Evolutionary conservation across 2,329 filamentous ascomycete genomes (phyloP).

Genomic region (Claviceps sp.): DNA sequence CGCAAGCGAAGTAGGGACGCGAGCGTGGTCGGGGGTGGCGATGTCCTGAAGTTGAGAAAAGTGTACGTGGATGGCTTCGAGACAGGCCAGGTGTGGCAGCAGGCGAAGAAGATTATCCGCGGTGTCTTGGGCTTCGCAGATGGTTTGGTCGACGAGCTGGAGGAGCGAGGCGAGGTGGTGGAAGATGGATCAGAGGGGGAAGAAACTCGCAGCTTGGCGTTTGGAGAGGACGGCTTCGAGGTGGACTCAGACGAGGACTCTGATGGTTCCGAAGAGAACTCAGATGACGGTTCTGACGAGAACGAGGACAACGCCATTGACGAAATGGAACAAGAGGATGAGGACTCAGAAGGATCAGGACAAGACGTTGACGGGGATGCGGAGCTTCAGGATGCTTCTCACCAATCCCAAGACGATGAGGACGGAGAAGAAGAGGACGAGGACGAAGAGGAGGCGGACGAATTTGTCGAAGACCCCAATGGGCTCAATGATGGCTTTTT

Average conservation of each 20-base stretch:
- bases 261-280: slow-evolving; percentile 13
- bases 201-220: slow-evolving; percentile 13
- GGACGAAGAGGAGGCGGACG: slow-evolving; percentile 25
- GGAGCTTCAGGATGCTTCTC: slow-evolving; percentile 20
- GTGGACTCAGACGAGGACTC: slow-evolving; percentile 18
- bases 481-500: slow-evolving; percentile 97
- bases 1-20: slow-evolving; percentile 51
- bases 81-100: slow-evolving; percentile 85
- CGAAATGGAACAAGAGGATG: slow-evolving; percentile 24
- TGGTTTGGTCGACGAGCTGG: slow-evolving; percentile 33
- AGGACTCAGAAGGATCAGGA: slow-evolving; percentile 14
- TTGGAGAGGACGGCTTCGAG: slow-evolving; percentile 18
- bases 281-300: slow-evolving; percentile 4
- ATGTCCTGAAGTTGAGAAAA: slow-evolving; percentile 63
- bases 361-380: slow-evolving; percentile 15
- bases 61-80: slow-evolving; percentile 81
- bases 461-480: slow-evolving; percentile 48
- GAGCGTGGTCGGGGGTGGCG: slow-evolving; percentile 23
- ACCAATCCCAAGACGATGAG: slow-evolving; percentile 22
- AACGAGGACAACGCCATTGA: slow-evolving; percentile 20
- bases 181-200: slow-evolving; percentile 18
- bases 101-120: slow-evolving; percentile 68
- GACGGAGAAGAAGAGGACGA: slow-evolving; percentile 19
- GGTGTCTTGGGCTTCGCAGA: slow-evolving; percentile 37
- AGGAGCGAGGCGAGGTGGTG: slow-evolving; percentile 34